Evolutionary conservation across 441 rosid species (phyloP).

Genomic region (Corymbia calophylla): DNA sequence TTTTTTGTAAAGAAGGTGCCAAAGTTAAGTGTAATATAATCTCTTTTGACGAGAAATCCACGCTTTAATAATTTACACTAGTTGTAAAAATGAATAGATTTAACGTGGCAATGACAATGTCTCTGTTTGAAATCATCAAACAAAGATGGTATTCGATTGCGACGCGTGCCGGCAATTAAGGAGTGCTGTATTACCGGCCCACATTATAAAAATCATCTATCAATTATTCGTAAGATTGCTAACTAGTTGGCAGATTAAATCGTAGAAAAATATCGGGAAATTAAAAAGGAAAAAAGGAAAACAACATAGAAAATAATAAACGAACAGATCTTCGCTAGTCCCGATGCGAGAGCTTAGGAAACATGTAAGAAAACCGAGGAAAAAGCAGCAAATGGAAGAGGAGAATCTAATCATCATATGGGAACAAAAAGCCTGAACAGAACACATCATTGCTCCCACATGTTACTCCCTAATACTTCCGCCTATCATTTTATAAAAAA

Average conservation of each 20-base stretch:
- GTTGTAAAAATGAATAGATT: neutral
- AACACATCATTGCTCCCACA: neutral
- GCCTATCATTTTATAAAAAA: neutral
- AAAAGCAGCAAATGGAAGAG: neutral
- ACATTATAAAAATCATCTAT: neutral
- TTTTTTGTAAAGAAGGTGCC: neutral
- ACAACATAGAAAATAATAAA: neutral
- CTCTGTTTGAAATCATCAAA: neutral
- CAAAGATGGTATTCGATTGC: neutral
- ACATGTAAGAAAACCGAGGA: neutral
- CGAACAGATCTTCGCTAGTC: neutral
- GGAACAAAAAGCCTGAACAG: neutral
- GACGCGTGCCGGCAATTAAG: neutral
- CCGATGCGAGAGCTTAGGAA: neutral
- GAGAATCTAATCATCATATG: neutral
- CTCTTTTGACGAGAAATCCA: accelerated
- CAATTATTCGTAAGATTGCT: neutral
- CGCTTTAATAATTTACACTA: neutral
- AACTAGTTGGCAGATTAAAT: neutral
- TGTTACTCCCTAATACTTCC: neutral
- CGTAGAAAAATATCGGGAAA: neutral
- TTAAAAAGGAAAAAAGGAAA: neutral
- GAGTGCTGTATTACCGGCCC: neutral
- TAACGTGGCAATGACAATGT: neutral
- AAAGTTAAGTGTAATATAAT: neutral